Evolutionary conservation across 352 stramenopile genomes (phyloP), one percentile per base, ranked within the genome.

Genomic region (Phytophthora niederhauseri): DNA sequence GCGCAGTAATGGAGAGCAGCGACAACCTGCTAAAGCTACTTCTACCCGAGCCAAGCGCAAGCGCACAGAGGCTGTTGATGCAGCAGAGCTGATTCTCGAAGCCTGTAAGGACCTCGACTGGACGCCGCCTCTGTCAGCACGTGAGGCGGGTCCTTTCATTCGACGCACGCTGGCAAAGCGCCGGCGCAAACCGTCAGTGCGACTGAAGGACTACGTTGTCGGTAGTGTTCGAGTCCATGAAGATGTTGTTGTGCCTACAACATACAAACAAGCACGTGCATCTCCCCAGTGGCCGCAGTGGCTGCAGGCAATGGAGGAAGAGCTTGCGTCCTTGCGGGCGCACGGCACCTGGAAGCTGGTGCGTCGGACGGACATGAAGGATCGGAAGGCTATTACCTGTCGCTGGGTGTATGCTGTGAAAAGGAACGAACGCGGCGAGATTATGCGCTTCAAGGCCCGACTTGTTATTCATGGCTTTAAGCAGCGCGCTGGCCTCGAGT

Each of bases 371-470:
- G 41, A 22, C 9, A 57, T 53, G 20, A 5, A 15, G 6, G 55
- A 22, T 26, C 15, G 14, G 15, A 57, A 57, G 15, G 26, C 41
- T 8, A 70, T 64, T n/a, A 70, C 63, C 0, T 43, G 19, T 30
- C 24, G 51, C 12, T 65, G 64, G 64, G 48, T 70, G 5, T 65
- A 46, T 55, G 30, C 30, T 22, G 30, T 69, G 2, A 73, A 73
- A 56, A 6, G 20, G 3, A 19, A 73, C 26, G 38, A 61, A 19
- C 17, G 49, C 26, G 61, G 60, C 1, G 7, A 7, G 1, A 34
- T 56, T 3, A 55, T 54, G 15, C 54, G 38, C 22, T 70, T 53
- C 20, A 73, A 58, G 41, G 60, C 66, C 3, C 46, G 61, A 2
- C 46, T 73, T 1, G 61, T 65, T 2, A 60, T 65, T 30, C 50